Conservation (phyloP, 2,329 filamentous ascomycete genomes). For the Stenocarpella maydis region DNA sequence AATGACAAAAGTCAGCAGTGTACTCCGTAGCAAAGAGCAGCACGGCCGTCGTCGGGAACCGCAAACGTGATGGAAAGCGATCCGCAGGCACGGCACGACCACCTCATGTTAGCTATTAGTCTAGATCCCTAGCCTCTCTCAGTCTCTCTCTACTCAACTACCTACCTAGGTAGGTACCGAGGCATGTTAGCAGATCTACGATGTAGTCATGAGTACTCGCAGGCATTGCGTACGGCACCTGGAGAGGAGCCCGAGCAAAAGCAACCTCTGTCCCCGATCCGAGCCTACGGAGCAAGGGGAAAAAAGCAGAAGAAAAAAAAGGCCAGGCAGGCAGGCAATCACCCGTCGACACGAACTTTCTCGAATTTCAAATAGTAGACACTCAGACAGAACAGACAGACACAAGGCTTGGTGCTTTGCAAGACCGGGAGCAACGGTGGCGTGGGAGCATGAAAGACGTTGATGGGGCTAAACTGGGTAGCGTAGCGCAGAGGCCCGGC, state of each 20-base stretch:
- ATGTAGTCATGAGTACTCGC: neutral
- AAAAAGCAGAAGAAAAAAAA: slow-evolving; percentile 12
- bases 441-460: slow-evolving; percentile 17
- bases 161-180: no score
- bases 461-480: slow-evolving; percentile 24
- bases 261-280: slow-evolving; percentile 18
- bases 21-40: no score
- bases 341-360: no score
- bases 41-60: neutral
- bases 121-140: no score
- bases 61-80: neutral
- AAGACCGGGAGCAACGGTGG: slow-evolving; percentile 9
- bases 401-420: neutral
- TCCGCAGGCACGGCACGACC: slow-evolving; percentile 7
- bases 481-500: slow-evolving; percentile 15
- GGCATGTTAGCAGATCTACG: neutral
- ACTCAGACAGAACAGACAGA: neutral
- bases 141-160: no score
- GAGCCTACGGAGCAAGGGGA: no score
- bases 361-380: no score
- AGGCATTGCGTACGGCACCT: slow-evolving; percentile 2
- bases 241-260: slow-evolving; percentile 21
- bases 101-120: neutral
- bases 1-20: no score
- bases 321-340: no score